Evolutionary conservation across 2,329 filamentous ascomycete species (phyloP), one percentile per base, ranked within the genome.

Genomic region (Thelonectria blattea): DNA sequence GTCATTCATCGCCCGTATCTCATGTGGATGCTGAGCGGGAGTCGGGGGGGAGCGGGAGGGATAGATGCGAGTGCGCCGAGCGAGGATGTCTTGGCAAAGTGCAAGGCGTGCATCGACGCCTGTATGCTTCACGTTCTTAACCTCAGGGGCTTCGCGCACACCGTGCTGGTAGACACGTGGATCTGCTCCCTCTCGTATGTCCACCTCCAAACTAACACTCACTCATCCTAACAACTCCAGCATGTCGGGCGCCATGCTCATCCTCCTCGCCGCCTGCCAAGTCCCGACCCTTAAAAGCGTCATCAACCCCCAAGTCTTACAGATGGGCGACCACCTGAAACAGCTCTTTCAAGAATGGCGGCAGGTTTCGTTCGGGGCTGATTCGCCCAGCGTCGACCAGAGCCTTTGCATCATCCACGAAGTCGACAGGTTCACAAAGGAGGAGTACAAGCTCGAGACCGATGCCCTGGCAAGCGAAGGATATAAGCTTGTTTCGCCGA

Each of bases 1-100:
- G 81, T 84, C 7, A 83, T 85, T 12, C 83, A 84, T 56, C 68
- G 81, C 5, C 82, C 82, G 1, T 84, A 84, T 58, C 68, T 81
- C 10, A 83, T 81, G 68, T 81, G 79, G 79, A 75, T 81, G 61
- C 68, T 83, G 3, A 79, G 76, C n/a, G 77, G 75, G 5, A 59
- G 74, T 64, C 60, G 72, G 3, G 61, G 62, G 2, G 73, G 67
- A 1, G 70, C 67, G 1, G 70, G 70, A 0, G 65, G 62, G 1
- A 65, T 72, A 1, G 67, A 65, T 22, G 65, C 70, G 0, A 67
- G 68, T 3, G 66, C 73, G 2, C 66, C 71, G 0, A 72, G 69
- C 11, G 65, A 72, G 3, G 76, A 77, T 41, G 78, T 76, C 0
- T 71, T 78, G 24, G 73, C 71, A 2, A 78, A 77, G 30, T 82